phyloP scores from a whole-genome alignment of 495 filamentous ascomycete species.

The Trichocladium antarcticum region DNA sequence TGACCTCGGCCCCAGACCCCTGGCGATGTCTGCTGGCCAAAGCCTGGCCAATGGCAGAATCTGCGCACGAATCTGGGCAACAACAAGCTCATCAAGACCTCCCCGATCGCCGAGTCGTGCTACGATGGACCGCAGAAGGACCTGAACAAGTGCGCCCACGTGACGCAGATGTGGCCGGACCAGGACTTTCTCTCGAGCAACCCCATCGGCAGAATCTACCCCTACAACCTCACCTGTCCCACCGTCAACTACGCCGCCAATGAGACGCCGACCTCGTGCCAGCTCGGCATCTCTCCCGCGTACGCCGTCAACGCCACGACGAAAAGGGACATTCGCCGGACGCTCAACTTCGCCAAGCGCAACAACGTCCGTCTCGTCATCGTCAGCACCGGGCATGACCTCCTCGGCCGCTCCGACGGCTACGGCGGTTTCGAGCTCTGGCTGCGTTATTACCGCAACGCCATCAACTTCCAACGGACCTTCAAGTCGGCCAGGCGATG shows the following conservation, averaged over 20 bases:
- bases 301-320: conserved; percentile 42
- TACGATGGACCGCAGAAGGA: conserved; percentile 9
- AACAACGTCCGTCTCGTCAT: conserved; percentile 25
- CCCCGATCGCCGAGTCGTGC: conserved; percentile 9
- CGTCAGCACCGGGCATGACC: conserved; percentile 10
- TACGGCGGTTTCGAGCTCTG: conserved; percentile 10
- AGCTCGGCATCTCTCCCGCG: conserved; percentile 27
- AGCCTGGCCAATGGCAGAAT: neutral
- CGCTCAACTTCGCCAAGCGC: conserved; percentile 43
- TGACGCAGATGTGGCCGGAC: neutral
- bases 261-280: conserved; percentile 1
- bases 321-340: conserved; percentile 35
- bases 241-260: conserved; percentile 6
- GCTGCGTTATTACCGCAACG: conserved; percentile 9
- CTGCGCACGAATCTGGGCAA: neutral
- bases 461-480: conserved; percentile 7
- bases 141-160: conserved; percentile 4
- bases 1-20: neutral
- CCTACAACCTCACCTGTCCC: conserved; percentile 12
- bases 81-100: conserved; percentile 6
- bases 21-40: conserved; percentile 5
- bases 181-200: conserved; percentile 2
- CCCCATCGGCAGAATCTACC: conserved; percentile 2
- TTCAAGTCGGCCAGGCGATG: conserved; percentile 3
- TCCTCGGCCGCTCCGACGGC: conserved; percentile 11